phyloP scores from a whole-genome alignment of 2,329 filamentous ascomycete genomes.

The Colletotrichum abscissum region DNA sequence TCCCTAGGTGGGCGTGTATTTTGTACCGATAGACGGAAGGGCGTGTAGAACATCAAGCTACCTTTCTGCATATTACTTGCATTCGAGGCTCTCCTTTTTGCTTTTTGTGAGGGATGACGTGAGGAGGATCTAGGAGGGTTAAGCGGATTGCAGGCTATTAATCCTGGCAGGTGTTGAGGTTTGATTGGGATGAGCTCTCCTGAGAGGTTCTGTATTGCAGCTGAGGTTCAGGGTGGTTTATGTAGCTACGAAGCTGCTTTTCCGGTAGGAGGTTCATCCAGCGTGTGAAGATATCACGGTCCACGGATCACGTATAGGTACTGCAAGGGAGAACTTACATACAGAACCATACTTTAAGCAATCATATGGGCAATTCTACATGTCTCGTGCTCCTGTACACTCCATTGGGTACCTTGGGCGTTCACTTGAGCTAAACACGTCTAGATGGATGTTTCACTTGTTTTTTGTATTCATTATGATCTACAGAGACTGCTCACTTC shows the following conservation, averaged over 20 bases:
- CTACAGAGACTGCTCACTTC: neutral
- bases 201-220: neutral
- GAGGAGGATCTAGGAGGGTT: neutral
- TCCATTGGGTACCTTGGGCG: neutral
- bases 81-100: neutral
- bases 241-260: no score
- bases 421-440: neutral
- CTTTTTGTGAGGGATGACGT: neutral
- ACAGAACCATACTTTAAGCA: neutral
- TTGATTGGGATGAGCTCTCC: neutral
- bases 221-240: no score
- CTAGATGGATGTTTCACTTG: neutral
- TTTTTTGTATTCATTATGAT: constrained; percentile 11
- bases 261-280: no score
- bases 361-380: neutral
- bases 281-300: neutral
- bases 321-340: neutral
- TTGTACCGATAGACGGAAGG: constrained; percentile 37
- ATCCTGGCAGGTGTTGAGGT: neutral
- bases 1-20: constrained; percentile 5
- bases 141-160: neutral
- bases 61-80: constrained; percentile 34
- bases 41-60: constrained; percentile 37
- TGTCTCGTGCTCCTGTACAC: neutral
- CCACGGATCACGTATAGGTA: neutral